Percentiles rank a stretch among this genome's conserved stretches.
phyloP scores from a whole-genome alignment of 768 basidiomycete species.

The Chalciporus piperatus region DNA sequence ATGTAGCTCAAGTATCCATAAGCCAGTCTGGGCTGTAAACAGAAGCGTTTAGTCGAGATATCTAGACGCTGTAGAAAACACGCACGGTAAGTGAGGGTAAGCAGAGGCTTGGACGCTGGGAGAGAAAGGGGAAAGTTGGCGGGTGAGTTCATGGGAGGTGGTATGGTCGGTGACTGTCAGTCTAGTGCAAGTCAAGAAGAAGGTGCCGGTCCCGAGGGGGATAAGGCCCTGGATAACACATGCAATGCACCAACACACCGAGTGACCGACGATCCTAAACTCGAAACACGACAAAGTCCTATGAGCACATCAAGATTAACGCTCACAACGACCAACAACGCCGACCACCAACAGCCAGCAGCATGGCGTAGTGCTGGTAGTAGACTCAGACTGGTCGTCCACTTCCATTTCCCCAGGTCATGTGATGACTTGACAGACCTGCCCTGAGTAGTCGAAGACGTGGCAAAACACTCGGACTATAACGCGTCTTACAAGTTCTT shows the following conservation, averaged over 20 bases:
- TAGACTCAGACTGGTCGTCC: no score
- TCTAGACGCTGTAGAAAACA: not conserved
- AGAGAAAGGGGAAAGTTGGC: constrained; percentile 40
- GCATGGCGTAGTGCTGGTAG: no score
- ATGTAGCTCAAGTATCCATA: constrained; percentile 82
- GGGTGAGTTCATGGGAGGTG: not conserved
- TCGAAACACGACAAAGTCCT: not conserved
- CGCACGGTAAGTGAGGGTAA: constrained; percentile 70
- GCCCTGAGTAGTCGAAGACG: constrained; percentile 31
- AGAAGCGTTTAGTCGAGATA: not conserved
- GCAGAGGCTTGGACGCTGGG: constrained; percentile 47
- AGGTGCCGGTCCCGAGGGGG: not conserved
- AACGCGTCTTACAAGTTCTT: constrained; percentile 1
- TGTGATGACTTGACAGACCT: constrained; percentile 18
- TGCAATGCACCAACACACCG: not conserved
- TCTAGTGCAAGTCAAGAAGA: no score
- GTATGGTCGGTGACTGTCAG: not conserved
- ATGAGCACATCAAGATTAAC: not conserved
- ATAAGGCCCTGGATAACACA: no score
- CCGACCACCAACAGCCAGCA: no score
- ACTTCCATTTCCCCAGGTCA: no score
- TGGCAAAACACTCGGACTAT: constrained; percentile 15
- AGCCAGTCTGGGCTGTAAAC: constrained; percentile 39
- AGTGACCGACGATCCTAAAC: no score
- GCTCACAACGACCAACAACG: not conserved